Evolutionary conservation across 192 early-diverging fungal species (phyloP), one percentile per base, ranked within the genome.

Genomic region (Endogone sp.): DNA sequence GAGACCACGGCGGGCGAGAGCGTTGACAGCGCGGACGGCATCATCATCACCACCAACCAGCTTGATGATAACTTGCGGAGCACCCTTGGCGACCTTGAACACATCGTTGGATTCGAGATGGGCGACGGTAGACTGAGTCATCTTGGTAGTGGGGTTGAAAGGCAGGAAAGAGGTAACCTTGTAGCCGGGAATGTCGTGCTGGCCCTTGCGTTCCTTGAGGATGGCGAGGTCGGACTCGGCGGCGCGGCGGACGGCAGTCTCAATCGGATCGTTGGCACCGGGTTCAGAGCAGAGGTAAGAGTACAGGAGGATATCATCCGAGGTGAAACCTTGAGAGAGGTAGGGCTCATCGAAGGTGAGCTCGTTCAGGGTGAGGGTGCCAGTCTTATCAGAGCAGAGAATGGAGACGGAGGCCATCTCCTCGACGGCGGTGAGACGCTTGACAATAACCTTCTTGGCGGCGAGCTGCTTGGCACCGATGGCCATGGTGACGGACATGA

Each of bases 401-500:
- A 92, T 88, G 31, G 90, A 90, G 26, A 94, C 92, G 0, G 92
- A 93, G 8, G 93, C 93, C 78, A 95, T 85, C 74, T 94, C 92
- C 75, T 95, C 93, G 32, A 95, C 92, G 13, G 93, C 93, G 16
- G 93, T 92, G n/a, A 95, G 82, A 60, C 93, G 92, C 84, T 95
- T 94, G 73, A 92, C 90, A 78, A 95, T 95, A 68, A 94, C 94
- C 80, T 94, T 79, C 84, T 94, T 93, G 58, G 87, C 87, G 29
- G 94, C 93, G 29, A 95, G 83, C 75, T 95, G 89, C 75, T 85
- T 85, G 56, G 93, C 92, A 68, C 94, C 94, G 49, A 95, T 89
- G 2, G 94, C 94, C 93, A 95, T 94, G 62, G 94, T 96, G 54
- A 95, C 93, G 20, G 91, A 92, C 88, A 96, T 88, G 63, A 96